A percentile compares a stretch with the other conserved stretches of the same genome.
Conservation (phyloP, 768 basidiomycete genomes). For the Agaricus sinodeliciosus region DNA sequence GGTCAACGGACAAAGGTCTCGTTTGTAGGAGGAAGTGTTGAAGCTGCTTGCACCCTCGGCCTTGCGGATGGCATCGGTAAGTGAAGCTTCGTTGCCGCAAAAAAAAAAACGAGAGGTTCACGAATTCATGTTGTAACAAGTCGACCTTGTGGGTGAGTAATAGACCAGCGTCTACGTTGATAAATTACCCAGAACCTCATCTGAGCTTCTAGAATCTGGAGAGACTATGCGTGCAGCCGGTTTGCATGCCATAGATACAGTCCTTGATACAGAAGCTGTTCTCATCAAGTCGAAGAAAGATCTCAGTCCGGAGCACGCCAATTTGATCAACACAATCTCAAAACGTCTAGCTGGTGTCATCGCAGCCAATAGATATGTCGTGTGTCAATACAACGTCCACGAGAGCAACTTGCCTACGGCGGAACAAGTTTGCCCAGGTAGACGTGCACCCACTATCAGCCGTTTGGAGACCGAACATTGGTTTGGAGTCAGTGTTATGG, state of each 20-base stretch:
- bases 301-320: slow-evolving; percentile 55
- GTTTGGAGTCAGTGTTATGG: slow-evolving; percentile 92
- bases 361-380: slow-evolving; percentile 79
- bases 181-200: not conserved
- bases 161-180: not conserved
- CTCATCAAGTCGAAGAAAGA: slow-evolving; percentile 74
- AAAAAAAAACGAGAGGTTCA: slow-evolving; percentile 2
- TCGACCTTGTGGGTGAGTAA: slow-evolving; percentile 87
- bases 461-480: slow-evolving; percentile 79
- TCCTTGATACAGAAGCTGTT: slow-evolving; percentile 81
- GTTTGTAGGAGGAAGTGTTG: slow-evolving; percentile 96
- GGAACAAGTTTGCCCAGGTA: slow-evolving; percentile 74
- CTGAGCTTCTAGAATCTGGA: slow-evolving; percentile 69
- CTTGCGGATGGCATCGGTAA: slow-evolving; percentile 94
- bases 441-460: slow-evolving; percentile 83
- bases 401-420: slow-evolving; percentile 58
- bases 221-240: slow-evolving; percentile 99
- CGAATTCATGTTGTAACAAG: slow-evolving; percentile 29
- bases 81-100: slow-evolving; percentile 18
- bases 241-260: slow-evolving; percentile 84
- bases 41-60: slow-evolving; percentile 94
- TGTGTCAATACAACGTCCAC: slow-evolving; percentile 90
- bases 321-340: slow-evolving; percentile 74
- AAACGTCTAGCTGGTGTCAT: slow-evolving; percentile 89
- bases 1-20: slow-evolving; percentile 74